A percentile compares a stretch with the other conserved stretches of the same genome.
phyloP scores from a whole-genome alignment of 2,329 filamentous ascomycete genomes.

The Didymella pinodella region DNA sequence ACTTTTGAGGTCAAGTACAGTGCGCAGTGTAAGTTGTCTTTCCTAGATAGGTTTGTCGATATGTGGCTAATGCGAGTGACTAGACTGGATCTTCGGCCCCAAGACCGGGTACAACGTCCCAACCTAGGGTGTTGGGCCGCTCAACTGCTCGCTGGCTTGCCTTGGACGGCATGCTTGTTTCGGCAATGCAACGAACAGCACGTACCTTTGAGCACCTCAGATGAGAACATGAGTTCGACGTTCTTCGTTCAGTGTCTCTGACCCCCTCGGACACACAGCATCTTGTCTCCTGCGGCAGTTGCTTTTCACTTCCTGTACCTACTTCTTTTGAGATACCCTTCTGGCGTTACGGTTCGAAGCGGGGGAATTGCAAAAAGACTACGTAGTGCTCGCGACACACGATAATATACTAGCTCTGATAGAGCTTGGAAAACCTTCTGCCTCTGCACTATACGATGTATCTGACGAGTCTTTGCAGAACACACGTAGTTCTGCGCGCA shows the following conservation, averaged over 20 bases:
- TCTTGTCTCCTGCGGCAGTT: not conserved
- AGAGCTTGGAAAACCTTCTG: not conserved
- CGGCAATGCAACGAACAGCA: not conserved
- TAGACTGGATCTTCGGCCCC: constrained; percentile 25
- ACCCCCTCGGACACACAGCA: not conserved
- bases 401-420: not conserved
- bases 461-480: too few relatives aligned
- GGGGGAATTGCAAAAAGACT: not conserved
- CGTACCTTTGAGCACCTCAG: not conserved
- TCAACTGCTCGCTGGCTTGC: not conserved
- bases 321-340: constrained; percentile 18
- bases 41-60: not conserved
- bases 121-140: not conserved
- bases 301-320: constrained; percentile 18
- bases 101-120: constrained; percentile 3
- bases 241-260: not conserved
- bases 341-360: not conserved
- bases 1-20: constrained; percentile 55
- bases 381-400: not conserved
- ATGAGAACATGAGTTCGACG: not conserved
- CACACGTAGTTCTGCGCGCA: too few relatives aligned
- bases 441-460: too few relatives aligned
- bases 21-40: constrained; percentile 42
- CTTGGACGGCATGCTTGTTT: not conserved
- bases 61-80: not conserved